A percentile compares a stretch with the other conserved stretches of the same genome.
Conservation (phyloP, 768 basidiomycete species). For the Megacollybia marginata region DNA sequence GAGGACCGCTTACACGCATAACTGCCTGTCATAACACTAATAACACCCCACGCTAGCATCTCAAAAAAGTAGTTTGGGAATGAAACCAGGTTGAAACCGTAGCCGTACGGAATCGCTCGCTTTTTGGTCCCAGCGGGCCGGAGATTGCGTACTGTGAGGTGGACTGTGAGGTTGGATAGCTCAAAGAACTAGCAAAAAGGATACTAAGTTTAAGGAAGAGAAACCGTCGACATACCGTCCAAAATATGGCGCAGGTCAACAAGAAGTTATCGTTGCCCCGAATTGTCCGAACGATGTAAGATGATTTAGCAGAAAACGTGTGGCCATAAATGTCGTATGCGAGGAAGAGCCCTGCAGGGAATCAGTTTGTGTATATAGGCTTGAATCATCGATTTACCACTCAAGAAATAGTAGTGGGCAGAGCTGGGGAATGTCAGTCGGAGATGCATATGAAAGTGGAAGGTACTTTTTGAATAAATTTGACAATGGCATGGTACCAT, state of each 20-base stretch:
- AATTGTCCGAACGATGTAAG: slow-evolving; percentile 53
- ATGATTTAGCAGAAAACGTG: slow-evolving; percentile 58
- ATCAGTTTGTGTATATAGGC: neutral
- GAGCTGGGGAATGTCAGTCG: slow-evolving; percentile 43
- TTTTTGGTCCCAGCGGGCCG: slow-evolving; percentile 73
- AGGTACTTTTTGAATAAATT: slow-evolving; percentile 87
- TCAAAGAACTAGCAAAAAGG: slow-evolving; percentile 59
- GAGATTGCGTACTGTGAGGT: slow-evolving; percentile 75
- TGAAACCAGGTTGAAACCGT: slow-evolving; percentile 82
- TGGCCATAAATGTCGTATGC: slow-evolving; percentile 81
- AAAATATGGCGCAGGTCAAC: slow-evolving; percentile 55
- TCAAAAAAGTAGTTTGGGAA: slow-evolving; percentile 97
- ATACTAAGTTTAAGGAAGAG: neutral
- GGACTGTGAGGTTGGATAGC: slow-evolving; percentile 77
- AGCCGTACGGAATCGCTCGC: slow-evolving; percentile 87
- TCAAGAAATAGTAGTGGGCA: slow-evolving; percentile 80
- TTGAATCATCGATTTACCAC: slow-evolving; percentile 30
- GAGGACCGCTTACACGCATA: slow-evolving; percentile 49
- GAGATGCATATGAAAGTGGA: neutral
- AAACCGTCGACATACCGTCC: slow-evolving; percentile 52
- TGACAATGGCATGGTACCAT: slow-evolving; percentile 83
- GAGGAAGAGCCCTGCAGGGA: slow-evolving; percentile 54
- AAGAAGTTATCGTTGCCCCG: slow-evolving; percentile 66
- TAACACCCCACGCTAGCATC: slow-evolving; percentile 61
- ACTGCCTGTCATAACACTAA: slow-evolving; percentile 74